Conservation (phyloP, 257 asterid genomes). For the Lavandula angustifolia region DNA sequence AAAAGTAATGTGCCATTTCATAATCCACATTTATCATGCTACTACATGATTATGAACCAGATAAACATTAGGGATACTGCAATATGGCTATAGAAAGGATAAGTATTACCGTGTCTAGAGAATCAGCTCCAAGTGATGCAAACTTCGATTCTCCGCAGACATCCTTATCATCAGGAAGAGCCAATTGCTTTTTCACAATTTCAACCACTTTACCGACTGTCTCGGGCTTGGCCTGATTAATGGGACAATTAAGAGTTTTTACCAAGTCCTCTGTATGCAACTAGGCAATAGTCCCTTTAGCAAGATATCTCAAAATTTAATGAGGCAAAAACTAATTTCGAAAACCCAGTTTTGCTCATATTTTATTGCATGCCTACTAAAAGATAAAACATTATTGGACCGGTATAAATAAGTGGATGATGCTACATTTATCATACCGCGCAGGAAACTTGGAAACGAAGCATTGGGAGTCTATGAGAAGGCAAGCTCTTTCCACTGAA, state of each 20-base stretch:
- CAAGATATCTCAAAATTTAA: background rate
- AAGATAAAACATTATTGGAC: conserved; percentile 9
- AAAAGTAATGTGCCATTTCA: background rate
- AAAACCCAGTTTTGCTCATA: no score
- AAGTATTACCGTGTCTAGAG: conserved; percentile 84
- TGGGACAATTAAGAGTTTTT: conserved; percentile 19
- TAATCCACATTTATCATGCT: background rate
- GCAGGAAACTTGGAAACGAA: conserved; percentile 61
- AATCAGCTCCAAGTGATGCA: conserved; percentile 84
- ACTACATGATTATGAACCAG: background rate
- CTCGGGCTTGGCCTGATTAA: conserved; percentile 81
- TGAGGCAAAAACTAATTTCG: background rate
- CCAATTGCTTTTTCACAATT: conserved; percentile 88
- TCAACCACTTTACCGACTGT: conserved; percentile 75
- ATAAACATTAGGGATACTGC: background rate
- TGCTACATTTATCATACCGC: conserved; percentile 43
- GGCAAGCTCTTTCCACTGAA: conserved; percentile 49
- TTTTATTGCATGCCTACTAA: background rate
- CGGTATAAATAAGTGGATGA: background rate
- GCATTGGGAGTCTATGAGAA: conserved; percentile 47
- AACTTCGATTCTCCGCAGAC: conserved; percentile 79
- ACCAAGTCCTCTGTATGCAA: background rate
- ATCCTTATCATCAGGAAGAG: conserved; percentile 58
- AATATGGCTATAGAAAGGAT: conserved; percentile 1
- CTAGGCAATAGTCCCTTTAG: background rate